Percentiles rank a stretch among this genome's conserved stretches.
These are phyloP conservation scores for Cordyceps fumosorosea DNA, from an alignment of 2,329 filamentous ascomycete species.

Conservation along the genomic window DNA sequence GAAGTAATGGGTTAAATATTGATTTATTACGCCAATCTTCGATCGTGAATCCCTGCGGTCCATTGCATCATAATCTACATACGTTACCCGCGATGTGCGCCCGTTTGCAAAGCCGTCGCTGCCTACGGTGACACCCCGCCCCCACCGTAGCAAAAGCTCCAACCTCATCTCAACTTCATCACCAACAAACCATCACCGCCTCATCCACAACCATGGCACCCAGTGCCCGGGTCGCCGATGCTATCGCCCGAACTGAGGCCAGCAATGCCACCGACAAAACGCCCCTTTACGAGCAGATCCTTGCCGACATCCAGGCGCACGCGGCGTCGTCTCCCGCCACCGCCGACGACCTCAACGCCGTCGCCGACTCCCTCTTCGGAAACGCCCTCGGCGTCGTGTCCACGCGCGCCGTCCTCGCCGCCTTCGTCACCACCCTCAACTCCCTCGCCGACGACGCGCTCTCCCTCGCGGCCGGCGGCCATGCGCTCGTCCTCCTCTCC, in stretches of 20 bases:
- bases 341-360: slow-evolving; percentile 56
- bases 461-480: slow-evolving; percentile 69
- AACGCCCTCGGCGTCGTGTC: slow-evolving; percentile 70
- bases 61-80: neutral
- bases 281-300: slow-evolving; percentile 40
- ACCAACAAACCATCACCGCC: slow-evolving; percentile 10
- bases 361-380: slow-evolving; percentile 59
- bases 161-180: slow-evolving; percentile 12
- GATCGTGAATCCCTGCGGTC: too few relatives aligned
- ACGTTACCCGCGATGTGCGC: neutral
- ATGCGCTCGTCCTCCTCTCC: slow-evolving; percentile 61
- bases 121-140: neutral
- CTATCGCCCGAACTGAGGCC: slow-evolving; percentile 35
- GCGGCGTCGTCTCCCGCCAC: slow-evolving; percentile 34
- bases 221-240: slow-evolving; percentile 34
- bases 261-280: slow-evolving; percentile 33
- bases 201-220: slow-evolving; percentile 29
- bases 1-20: neutral
- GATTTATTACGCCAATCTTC: too few relatives aligned
- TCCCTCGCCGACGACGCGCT: slow-evolving; percentile 54
- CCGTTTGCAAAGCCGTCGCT: neutral
- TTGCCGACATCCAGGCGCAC: slow-evolving; percentile 35
- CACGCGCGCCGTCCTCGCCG: slow-evolving; percentile 61
- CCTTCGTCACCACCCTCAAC: slow-evolving; percentile 59
- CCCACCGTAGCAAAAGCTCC: slow-evolving; percentile 1